Conservation (phyloP, 345 rosid species). For the Lepidium sativum region DNA sequence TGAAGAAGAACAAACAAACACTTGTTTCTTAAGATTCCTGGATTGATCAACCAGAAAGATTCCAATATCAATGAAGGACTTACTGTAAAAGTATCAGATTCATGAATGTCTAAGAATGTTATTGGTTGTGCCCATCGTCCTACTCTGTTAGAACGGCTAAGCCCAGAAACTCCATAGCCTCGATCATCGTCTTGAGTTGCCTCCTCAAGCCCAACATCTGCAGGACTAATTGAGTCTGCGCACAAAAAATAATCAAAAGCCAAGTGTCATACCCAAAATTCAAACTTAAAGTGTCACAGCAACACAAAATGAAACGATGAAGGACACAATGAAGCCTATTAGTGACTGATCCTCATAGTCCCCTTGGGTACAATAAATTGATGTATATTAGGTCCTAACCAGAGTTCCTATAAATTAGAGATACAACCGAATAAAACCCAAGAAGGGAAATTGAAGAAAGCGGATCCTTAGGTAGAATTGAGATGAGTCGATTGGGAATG, state of each 20-base stretch:
- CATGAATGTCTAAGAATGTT: slow-evolving; percentile 66
- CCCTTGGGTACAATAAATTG: background rate
- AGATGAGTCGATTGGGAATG: too few species aligned
- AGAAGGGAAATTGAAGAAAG: too few species aligned
- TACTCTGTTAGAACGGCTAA: slow-evolving; percentile 38
- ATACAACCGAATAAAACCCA: too few species aligned
- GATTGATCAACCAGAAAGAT: background rate
- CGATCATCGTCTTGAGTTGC: slow-evolving; percentile 68
- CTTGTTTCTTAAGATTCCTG: background rate
- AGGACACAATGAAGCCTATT: background rate
- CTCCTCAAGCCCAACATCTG: slow-evolving; percentile 75
- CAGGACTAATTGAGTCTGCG: slow-evolving; percentile 66
- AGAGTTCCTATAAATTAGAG: too few species aligned
- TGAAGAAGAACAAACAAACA: slow-evolving; percentile 26
- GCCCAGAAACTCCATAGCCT: slow-evolving; percentile 70
- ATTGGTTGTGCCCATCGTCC: slow-evolving; percentile 90
- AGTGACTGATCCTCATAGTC: background rate
- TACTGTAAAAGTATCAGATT: slow-evolving; percentile 69
- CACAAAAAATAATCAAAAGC: slow-evolving; percentile 2
- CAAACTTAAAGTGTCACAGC: too few species aligned
- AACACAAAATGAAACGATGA: too few species aligned
- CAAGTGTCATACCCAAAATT: background rate
- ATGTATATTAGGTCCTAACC: background rate
- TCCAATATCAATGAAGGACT: background rate
- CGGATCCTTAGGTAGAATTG: too few species aligned